A percentile compares a stretch with the other conserved stretches of the same genome.
phyloP scores from a whole-genome alignment of 805 yeast species.

The Candida rishiriensis region DNA sequence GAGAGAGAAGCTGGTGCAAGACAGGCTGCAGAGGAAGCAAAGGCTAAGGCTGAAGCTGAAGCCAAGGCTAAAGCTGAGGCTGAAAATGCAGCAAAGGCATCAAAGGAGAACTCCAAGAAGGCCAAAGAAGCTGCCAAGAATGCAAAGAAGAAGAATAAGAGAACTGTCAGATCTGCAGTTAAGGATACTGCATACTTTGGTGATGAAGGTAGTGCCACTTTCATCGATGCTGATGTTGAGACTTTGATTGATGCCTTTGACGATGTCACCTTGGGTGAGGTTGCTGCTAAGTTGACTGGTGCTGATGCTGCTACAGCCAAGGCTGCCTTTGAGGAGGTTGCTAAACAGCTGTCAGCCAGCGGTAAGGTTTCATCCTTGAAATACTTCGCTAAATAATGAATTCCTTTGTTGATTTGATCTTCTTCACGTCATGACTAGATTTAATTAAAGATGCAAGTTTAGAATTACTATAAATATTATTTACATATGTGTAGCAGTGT shows the following conservation, averaged over 20 bases:
- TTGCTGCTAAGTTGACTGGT: conserved; percentile 62
- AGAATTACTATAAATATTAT: conserved; percentile 3
- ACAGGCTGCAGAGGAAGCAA: conserved; percentile 91
- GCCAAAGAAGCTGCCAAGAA: conserved; percentile 95
- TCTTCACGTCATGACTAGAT: background rate
- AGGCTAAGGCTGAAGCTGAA: conserved; percentile 81
- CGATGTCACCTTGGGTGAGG: conserved; percentile 71
- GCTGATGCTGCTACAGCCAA: conserved; percentile 55
- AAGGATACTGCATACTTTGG: conserved; percentile 86
- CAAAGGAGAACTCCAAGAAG: conserved; percentile 62
- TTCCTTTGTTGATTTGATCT: background rate
- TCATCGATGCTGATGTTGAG: conserved; percentile 76
- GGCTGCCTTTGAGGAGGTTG: conserved; percentile 51
- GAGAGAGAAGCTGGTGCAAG: conserved; percentile 97
- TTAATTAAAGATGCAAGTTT: background rate
- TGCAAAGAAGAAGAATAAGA: conserved; percentile 83
- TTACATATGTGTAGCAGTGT: conserved; percentile 35
- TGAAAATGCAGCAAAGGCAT: conserved; percentile 61
- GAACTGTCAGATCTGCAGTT: conserved; percentile 63
- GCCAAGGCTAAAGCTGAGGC: conserved; percentile 75
- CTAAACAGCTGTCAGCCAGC: conserved; percentile 46
- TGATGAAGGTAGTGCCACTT: conserved; percentile 60
- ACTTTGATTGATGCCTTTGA: conserved; percentile 73
- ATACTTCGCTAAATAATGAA: conserved; percentile 11
- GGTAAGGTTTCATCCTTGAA: conserved; percentile 43